phyloP scores from a whole-genome alignment of 306 rosid genomes.

The Vicia sativa region DNA sequence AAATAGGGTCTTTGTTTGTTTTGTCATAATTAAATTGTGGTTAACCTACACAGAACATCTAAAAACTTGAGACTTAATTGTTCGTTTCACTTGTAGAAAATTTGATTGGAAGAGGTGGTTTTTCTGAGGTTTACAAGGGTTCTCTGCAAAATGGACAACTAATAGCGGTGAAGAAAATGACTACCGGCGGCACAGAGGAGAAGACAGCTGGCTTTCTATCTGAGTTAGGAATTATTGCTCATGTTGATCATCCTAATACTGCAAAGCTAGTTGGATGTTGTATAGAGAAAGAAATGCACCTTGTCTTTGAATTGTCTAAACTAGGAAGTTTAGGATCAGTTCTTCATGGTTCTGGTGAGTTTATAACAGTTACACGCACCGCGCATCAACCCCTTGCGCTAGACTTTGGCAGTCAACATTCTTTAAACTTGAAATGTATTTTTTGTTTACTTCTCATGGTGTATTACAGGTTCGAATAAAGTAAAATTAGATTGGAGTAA shows the following conservation, averaged over 20 bases:
- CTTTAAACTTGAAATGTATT: constrained; percentile 17
- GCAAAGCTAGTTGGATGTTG: constrained; percentile 88
- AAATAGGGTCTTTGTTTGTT: no score
- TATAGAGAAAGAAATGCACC: constrained; percentile 79
- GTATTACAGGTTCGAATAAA: constrained; percentile 55
- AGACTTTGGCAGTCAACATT: neutral
- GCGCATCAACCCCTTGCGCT: neutral
- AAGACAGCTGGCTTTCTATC: constrained; percentile 71
- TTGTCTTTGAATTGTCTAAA: constrained; percentile 67
- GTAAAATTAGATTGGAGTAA: constrained; percentile 70
- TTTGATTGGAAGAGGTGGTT: constrained; percentile 89
- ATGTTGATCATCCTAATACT: constrained; percentile 79
- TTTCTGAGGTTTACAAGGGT: constrained; percentile 76
- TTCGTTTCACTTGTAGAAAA: constrained; percentile 55
- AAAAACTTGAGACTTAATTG: neutral
- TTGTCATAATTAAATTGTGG: no score
- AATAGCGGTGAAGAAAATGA: constrained; percentile 76
- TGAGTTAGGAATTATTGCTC: constrained; percentile 92
- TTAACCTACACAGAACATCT: no score
- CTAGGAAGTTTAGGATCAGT: constrained; percentile 81
- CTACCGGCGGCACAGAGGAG: constrained; percentile 74
- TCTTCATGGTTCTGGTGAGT: constrained; percentile 56
- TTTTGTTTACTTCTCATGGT: constrained; percentile 1
- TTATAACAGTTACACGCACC: neutral
- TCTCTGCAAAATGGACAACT: constrained; percentile 61